These are phyloP conservation scores for Triadica sebifera DNA, from an alignment of 345 rosid genomes.

Conservation along the genomic window DNA sequence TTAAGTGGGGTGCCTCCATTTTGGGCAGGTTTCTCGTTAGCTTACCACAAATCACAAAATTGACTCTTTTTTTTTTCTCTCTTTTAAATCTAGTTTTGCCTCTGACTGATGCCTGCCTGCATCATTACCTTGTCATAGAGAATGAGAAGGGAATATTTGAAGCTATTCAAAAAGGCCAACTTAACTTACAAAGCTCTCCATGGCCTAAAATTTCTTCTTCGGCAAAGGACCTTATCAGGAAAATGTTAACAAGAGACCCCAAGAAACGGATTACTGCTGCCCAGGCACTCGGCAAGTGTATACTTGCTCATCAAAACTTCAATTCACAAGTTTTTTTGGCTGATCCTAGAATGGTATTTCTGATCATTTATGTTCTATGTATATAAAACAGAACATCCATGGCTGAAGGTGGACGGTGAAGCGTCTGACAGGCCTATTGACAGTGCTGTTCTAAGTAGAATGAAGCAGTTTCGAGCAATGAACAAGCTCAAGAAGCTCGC, in stretches of 20 bases:
- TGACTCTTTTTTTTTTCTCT: too few relatives aligned
- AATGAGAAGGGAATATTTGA: conserved; percentile 29
- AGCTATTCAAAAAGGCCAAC: conserved; percentile 20
- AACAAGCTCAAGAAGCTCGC: conserved; percentile 37
- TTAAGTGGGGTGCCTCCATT: conserved; percentile 33
- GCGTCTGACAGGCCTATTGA: conserved; percentile 25
- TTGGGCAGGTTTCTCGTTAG: conserved; percentile 26
- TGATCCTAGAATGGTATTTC: too few relatives aligned
- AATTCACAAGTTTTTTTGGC: neutral
- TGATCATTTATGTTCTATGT: neutral
- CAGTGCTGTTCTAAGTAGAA: conserved; percentile 28
- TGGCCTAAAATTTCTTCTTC: conserved; percentile 32
- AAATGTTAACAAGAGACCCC: conserved; percentile 30
- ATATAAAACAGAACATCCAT: conserved; percentile 32
- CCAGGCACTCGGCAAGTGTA: conserved; percentile 24
- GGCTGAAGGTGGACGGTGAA: conserved; percentile 26
- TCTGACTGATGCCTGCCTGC: neutral
- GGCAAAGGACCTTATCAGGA: conserved; percentile 30
- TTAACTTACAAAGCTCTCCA: conserved; percentile 22
- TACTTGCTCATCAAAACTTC: neutral
- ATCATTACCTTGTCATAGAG: conserved; percentile 15
- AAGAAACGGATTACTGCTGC: conserved; percentile 30
- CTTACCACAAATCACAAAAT: too few relatives aligned
- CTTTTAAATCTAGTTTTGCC: neutral
- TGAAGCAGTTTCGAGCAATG: conserved; percentile 37